Base-by-base conservation (phyloP, 2,329 filamentous ascomycete genomes). In the Cladophialophora psammophila region DNA sequence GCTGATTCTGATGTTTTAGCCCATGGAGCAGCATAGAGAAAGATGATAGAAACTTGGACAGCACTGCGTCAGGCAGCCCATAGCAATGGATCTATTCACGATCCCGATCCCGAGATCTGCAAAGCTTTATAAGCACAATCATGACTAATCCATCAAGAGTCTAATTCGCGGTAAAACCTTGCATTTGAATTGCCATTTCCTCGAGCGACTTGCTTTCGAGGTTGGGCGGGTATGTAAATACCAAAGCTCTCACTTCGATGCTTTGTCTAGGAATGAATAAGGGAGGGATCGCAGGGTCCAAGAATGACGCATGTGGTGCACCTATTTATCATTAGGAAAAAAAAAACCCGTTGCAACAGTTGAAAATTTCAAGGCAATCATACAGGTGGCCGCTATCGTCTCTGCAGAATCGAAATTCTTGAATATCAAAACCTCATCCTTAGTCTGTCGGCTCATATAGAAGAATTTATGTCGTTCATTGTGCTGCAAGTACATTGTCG, bases 231-330 rank as follows among this genome's bases (percentile, higher is more conserved):
- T 4, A 35, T 34, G 26, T 34, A 35, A 58, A 58, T 8, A 58
- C 55, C 55, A 58, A 58, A 13, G 55, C 55, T 42, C 55, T 18
- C n/a, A 58, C 55, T 42, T 58, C 55, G 55, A 58, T 58, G 12
- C 55, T 58, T 42, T 58, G 34, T 26, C 55, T 38, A 10, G 32
- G 32, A 4, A 36, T 31, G 35, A 40, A 38, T 15, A n/a, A 12
- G 9, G 20, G 32, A 3, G 55, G 55, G 31, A 40, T 26, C 3
- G 13, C 8, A 40, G 55, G 32, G 15, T 38, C 34, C 34, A 18
- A 10, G 36, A 58, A 58, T 15, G 55, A 58, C 20, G 55, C 32
- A 32, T 58, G 55, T 9, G 55, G 34, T 13, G 34, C 13, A 34
- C 35, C 55, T 58, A 35, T 38, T 20, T 6, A 56, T 5, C 35